phyloP scores from a whole-genome alignment of 108 stramenopile genomes.

The Cylindrotheca closterium region DNA sequence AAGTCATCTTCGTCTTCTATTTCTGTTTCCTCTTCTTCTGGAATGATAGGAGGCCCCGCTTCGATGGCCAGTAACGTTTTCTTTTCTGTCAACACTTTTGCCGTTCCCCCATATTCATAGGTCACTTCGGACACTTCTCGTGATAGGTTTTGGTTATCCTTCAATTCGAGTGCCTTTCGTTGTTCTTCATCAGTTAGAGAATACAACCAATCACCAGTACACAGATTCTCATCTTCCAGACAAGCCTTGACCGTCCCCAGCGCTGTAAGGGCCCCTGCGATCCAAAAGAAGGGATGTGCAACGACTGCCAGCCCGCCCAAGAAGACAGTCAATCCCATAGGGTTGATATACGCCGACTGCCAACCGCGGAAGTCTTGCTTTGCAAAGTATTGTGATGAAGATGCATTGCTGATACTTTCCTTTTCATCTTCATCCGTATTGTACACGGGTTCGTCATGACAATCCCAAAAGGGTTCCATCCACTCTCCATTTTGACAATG shows the following conservation, averaged over 20 bases:
- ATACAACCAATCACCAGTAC: background rate
- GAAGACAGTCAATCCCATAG: conserved; percentile 40
- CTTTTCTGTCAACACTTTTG: no score
- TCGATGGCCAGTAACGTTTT: background rate
- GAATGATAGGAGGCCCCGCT: background rate
- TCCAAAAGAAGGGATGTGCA: conserved; percentile 36
- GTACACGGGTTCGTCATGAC: background rate
- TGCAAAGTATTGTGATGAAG: conserved; percentile 24
- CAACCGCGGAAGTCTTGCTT: conserved; percentile 26
- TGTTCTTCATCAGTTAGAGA: conserved; percentile 6
- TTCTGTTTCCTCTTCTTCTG: background rate
- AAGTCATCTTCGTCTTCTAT: background rate
- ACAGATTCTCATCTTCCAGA: background rate
- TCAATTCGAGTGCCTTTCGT: background rate
- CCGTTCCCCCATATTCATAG: conserved; percentile 3
- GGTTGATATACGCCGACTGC: conserved; percentile 18
- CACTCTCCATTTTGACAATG: no score
- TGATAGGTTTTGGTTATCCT: background rate
- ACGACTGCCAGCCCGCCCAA: conserved; percentile 13
- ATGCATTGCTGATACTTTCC: conserved; percentile 1
- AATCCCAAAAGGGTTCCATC: background rate
- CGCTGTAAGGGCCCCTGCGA: conserved; percentile 37
- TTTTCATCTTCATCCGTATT: conserved; percentile 7
- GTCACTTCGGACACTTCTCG: background rate
- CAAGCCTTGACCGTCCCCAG: conserved; percentile 26